Conservation (phyloP, 2,329 filamentous ascomycete genomes). For the Samsoniella hepiali region DNA sequence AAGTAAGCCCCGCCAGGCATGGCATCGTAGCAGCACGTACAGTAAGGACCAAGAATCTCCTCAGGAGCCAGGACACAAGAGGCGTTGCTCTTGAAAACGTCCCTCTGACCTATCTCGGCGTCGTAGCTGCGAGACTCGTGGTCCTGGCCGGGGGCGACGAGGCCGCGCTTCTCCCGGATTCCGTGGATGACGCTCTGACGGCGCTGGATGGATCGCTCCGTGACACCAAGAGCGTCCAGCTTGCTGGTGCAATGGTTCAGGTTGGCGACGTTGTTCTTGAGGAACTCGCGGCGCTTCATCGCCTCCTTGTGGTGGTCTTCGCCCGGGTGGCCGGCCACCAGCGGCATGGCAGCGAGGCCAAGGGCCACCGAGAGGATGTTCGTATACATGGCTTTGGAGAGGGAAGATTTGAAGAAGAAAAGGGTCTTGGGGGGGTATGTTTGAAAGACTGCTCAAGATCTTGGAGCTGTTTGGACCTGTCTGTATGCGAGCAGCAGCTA, state of each 20-base stretch:
- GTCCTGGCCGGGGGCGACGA: slow-evolving; percentile 14
- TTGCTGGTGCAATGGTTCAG: slow-evolving; percentile 41
- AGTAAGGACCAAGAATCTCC: slow-evolving; percentile 49
- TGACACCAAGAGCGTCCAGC: slow-evolving; percentile 42
- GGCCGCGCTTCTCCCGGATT: slow-evolving; percentile 36
- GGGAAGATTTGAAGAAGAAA: not conserved
- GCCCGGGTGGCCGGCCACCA: slow-evolving; percentile 39
- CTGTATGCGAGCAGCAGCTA: too few species aligned
- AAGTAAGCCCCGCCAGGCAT: too few species aligned
- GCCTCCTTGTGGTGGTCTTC: slow-evolving; percentile 43
- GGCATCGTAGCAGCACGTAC: slow-evolving; percentile 20
- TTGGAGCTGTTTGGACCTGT: not conserved
- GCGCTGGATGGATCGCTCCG: slow-evolving; percentile 38
- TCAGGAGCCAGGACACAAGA: slow-evolving; percentile 47
- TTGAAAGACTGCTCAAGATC: not conserved
- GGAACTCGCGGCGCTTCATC: slow-evolving; percentile 42
- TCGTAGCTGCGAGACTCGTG: slow-evolving; percentile 27
- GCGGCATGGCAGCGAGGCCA: slow-evolving; percentile 17
- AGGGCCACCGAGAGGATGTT: slow-evolving; percentile 8
- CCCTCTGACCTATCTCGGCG: slow-evolving; percentile 27
- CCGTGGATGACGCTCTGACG: slow-evolving; percentile 37
- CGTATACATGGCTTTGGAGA: not conserved
- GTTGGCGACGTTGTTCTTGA: slow-evolving; percentile 37
- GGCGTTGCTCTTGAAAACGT: slow-evolving; percentile 35
- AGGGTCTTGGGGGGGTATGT: not conserved